Evolutionary conservation across 257 asterid genomes (phyloP).

Genomic region (Solanum virginianum): DNA sequence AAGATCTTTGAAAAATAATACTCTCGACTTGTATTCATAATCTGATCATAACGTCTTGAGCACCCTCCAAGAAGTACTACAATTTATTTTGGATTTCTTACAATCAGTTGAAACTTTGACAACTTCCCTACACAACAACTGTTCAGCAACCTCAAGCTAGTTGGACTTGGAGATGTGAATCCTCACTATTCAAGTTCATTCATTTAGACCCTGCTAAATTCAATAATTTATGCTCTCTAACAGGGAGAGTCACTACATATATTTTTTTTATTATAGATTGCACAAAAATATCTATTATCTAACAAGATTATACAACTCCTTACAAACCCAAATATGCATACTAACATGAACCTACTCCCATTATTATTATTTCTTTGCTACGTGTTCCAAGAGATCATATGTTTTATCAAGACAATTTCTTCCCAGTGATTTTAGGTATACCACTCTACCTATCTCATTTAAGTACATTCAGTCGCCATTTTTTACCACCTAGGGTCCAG

Average conservation of each 20-base stretch:
- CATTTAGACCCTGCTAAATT: neutral
- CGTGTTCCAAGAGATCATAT: neutral
- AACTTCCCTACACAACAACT: neutral
- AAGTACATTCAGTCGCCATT: neutral
- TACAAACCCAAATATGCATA: neutral
- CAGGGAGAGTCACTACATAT: neutral
- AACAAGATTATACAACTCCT: neutral
- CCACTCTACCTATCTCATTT: neutral
- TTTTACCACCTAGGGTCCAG: neutral
- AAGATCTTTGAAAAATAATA: neutral
- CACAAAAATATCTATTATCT: neutral
- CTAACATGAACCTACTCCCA: neutral
- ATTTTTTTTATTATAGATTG: neutral
- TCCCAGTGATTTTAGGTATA: neutral
- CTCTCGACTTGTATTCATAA: neutral
- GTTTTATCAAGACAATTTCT: neutral
- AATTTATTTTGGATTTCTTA: neutral
- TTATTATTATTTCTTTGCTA: neutral
- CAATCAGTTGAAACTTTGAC: neutral
- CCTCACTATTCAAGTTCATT: neutral
- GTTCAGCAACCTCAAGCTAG: neutral
- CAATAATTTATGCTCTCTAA: neutral
- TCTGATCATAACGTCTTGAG: neutral
- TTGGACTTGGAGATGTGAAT: neutral
- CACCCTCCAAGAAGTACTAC: neutral